Percentiles rank a stretch among this genome's conserved stretches.
These are phyloP conservation scores for Podaxis sp. DNA, from an alignment of 768 basidiomycete species.

Conservation along the genomic window DNA sequence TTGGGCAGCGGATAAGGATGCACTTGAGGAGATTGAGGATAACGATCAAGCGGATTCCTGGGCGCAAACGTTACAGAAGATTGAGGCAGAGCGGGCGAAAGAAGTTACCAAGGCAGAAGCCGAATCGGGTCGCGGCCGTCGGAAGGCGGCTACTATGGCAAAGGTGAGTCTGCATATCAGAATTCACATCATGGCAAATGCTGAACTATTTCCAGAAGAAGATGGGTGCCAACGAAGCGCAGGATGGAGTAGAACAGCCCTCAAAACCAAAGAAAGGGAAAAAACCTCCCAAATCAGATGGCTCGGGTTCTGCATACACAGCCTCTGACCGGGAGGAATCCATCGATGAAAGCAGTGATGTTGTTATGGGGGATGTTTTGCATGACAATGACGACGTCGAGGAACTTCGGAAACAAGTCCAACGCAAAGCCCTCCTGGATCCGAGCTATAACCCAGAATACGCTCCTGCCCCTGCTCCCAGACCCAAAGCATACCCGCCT, in stretches of 20 bases:
- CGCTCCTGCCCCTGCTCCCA: background rate
- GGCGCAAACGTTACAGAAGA: constrained; percentile 66
- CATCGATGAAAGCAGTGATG: constrained; percentile 19
- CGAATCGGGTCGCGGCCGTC: constrained; percentile 71
- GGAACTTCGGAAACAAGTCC: constrained; percentile 18
- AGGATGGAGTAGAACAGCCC: constrained; percentile 7
- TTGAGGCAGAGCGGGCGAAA: constrained; percentile 44
- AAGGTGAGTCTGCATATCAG: constrained; percentile 29
- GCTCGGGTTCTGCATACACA: constrained; percentile 35
- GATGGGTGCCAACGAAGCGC: constrained; percentile 17
- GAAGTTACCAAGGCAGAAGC: constrained; percentile 44
- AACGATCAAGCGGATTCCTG: constrained; percentile 76
- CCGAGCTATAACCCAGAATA: background rate
- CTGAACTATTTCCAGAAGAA: constrained; percentile 27
- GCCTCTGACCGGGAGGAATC: constrained; percentile 30
- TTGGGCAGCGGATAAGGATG: constrained; percentile 81
- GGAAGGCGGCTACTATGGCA: constrained; percentile 67
- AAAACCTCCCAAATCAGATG: constrained; percentile 21
- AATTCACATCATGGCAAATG: background rate
- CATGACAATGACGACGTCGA: constrained; percentile 11
- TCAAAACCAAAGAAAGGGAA: constrained; percentile 20
- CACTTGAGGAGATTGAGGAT: constrained; percentile 67
- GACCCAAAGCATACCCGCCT: constrained; percentile 20
- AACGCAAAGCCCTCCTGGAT: constrained; percentile 7
- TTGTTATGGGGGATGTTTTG: constrained; percentile 22